A percentile compares a stretch with the other conserved stretches of the same genome.
Evolutionary conservation across 257 asterid species (phyloP).

Genomic region (Solanum neorickii): DNA sequence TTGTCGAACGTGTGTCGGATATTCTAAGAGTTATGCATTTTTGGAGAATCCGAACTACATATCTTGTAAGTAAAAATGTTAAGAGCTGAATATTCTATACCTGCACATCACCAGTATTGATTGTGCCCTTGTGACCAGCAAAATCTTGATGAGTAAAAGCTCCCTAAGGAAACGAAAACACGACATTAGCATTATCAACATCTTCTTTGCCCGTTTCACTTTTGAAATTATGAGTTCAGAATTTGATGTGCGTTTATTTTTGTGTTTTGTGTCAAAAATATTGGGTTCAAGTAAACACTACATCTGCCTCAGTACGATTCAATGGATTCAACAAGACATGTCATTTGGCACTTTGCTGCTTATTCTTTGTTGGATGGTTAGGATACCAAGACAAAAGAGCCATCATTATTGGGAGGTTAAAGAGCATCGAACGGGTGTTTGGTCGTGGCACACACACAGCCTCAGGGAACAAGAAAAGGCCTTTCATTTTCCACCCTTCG

Average conservation of each 20-base stretch:
- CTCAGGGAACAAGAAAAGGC: neutral
- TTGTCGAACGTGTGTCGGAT: neutral
- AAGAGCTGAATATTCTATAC: constrained; percentile 15
- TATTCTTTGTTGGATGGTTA: neutral
- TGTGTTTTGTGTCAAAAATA: neutral
- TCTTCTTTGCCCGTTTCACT: neutral
- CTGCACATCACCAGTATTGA: constrained; percentile 84
- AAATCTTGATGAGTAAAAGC: constrained; percentile 86
- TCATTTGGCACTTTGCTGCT: neutral
- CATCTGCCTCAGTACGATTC: neutral
- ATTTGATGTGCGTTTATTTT: neutral
- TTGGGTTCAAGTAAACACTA: neutral
- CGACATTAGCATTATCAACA: neutral
- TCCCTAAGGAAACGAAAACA: constrained; percentile 36
- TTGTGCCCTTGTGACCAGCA: constrained; percentile 83
- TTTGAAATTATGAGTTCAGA: neutral
- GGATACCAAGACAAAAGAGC: neutral
- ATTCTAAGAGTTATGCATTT: neutral
- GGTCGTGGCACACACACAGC: neutral
- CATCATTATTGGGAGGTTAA: neutral
- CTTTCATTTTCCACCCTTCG: neutral
- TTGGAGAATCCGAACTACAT: neutral
- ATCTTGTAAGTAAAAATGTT: neutral
- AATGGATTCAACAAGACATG: neutral
- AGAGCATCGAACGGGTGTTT: neutral